Conservation (phyloP, 495 filamentous ascomycete species). For the Trichocladium antarcticum region DNA sequence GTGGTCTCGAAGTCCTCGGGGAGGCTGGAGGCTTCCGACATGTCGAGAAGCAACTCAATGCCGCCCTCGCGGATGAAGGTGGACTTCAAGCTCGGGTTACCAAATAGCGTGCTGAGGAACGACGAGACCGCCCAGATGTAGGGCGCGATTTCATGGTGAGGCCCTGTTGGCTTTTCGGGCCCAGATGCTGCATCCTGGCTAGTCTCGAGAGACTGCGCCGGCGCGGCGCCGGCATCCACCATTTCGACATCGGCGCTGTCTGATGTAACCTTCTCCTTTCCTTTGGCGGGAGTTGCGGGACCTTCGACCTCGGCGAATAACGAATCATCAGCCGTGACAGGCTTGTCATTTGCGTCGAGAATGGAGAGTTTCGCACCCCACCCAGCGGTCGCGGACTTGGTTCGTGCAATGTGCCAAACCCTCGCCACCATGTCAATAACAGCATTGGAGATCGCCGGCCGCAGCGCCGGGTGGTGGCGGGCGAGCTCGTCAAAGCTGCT, state of each 20-base stretch:
- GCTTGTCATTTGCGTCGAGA: slow-evolving; percentile 39
- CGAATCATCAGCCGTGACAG: slow-evolving; percentile 40
- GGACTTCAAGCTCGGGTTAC: slow-evolving; percentile 61
- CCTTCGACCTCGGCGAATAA: slow-evolving; percentile 15
- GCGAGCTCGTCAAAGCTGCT: slow-evolving; percentile 87
- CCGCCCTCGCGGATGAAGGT: slow-evolving; percentile 69
- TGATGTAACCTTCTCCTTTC: slow-evolving; percentile 30
- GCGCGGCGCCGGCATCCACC: slow-evolving; percentile 34
- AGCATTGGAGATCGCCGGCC: slow-evolving; percentile 63
- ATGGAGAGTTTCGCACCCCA: slow-evolving; percentile 73
- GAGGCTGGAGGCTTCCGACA: slow-evolving; percentile 67
- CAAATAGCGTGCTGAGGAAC: slow-evolving; percentile 69
- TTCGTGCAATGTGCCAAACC: slow-evolving; percentile 57
- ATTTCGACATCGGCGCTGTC: slow-evolving; percentile 47
- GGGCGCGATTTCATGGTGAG: slow-evolving; percentile 36
- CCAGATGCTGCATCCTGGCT: background rate
- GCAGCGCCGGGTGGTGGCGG: slow-evolving; percentile 80
- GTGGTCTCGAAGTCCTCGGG: slow-evolving; percentile 62
- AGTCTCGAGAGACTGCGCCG: background rate
- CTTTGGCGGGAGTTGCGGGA: slow-evolving; percentile 17
- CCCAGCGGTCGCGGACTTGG: slow-evolving; percentile 52
- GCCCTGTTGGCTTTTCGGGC: background rate
- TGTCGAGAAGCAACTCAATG: slow-evolving; percentile 72
- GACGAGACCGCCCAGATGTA: slow-evolving; percentile 64
- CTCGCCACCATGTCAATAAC: slow-evolving; percentile 75